Evolutionary conservation across 129 eudicot genomes (phyloP).

Genomic region (Escallonia herrerae): DNA sequence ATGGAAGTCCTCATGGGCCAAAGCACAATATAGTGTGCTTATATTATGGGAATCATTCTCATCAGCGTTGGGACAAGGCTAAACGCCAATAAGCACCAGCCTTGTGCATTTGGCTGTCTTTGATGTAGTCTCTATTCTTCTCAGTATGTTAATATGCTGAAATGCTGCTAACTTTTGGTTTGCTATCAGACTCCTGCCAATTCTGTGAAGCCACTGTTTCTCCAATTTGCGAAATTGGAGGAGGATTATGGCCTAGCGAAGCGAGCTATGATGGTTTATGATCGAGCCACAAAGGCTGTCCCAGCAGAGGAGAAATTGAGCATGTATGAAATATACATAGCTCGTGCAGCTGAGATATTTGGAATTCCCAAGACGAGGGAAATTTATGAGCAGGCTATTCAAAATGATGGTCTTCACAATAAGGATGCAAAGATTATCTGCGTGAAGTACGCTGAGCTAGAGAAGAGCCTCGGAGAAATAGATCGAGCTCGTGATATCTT

Average conservation of each 20-base stretch:
- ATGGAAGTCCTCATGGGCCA: too few relatives aligned
- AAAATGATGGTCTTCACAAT: conserved; percentile 82
- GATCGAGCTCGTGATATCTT: conserved; percentile 78
- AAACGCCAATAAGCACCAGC: background rate
- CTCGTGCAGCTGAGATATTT: conserved; percentile 93
- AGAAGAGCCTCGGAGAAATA: conserved; percentile 88
- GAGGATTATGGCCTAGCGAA: conserved; percentile 88
- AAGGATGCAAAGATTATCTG: conserved; percentile 87
- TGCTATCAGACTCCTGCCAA: conserved; percentile 79
- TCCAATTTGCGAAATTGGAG: conserved; percentile 83
- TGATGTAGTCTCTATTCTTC: background rate
- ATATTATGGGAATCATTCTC: background rate
- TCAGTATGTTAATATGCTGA: background rate
- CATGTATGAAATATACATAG: conserved; percentile 92
- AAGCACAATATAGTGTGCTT: too few relatives aligned
- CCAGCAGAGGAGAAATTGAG: conserved; percentile 78
- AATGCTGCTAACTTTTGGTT: conserved; percentile 9
- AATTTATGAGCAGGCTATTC: conserved; percentile 88
- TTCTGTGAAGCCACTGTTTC: conserved; percentile 77
- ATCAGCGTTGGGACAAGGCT: background rate
- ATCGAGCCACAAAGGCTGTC: conserved; percentile 87
- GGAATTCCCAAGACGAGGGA: conserved; percentile 90
- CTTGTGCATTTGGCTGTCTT: background rate
- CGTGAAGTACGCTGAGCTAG: conserved; percentile 84
- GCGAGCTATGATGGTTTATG: conserved; percentile 87